Percentiles rank a stretch among this genome's conserved stretches.
These are phyloP conservation scores for Alternaria arbusti DNA, from an alignment of 2,329 filamentous ascomycete species.

Conservation along the genomic window DNA sequence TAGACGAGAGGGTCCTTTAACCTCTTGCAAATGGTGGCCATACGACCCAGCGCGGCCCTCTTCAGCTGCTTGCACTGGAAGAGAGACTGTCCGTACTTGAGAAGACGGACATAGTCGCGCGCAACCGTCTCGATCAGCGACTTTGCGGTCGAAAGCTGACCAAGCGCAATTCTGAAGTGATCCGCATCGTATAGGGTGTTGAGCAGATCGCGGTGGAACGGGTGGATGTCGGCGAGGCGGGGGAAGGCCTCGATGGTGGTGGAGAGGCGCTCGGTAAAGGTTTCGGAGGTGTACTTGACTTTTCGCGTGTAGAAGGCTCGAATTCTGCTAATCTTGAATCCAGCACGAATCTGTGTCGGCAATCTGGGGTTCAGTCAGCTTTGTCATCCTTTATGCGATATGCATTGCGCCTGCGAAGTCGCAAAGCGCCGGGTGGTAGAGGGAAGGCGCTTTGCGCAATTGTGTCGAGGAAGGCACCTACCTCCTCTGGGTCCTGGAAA, in stretches of 20 bases:
- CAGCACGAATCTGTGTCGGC: conserved; percentile 92
- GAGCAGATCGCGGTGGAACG: conserved; percentile 87
- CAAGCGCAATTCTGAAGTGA: conserved; percentile 88
- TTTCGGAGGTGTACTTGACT: conserved; percentile 93
- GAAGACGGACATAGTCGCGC: conserved; percentile 91
- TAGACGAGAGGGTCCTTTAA: conserved; percentile 95
- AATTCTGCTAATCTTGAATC: conserved; percentile 96
- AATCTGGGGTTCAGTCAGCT: conserved; percentile 59
- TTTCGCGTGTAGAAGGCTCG: conserved; percentile 96
- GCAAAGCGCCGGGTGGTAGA: conserved; percentile 22
- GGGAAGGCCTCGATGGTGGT: conserved; percentile 90
- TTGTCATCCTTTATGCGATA: background rate
- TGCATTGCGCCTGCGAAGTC: conserved; percentile 69
- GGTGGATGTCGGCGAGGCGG: conserved; percentile 90
- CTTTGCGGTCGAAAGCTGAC: conserved; percentile 94
- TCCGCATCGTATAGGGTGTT: conserved; percentile 81
- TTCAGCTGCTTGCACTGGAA: conserved; percentile 99
- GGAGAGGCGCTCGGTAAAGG: conserved; percentile 91
- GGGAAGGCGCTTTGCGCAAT: conserved; percentile 6
- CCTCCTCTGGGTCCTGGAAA: conserved; percentile 66
- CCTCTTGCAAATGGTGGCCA: conserved; percentile 95
- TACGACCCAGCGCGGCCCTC: conserved; percentile 91
- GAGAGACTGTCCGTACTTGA: conserved; percentile 88
- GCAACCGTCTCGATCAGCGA: conserved; percentile 95
- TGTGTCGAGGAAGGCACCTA: conserved; percentile 9